Base-by-base conservation (phyloP, 768 basidiomycete genomes). In the Pleurotus tuber-regium region DNA sequence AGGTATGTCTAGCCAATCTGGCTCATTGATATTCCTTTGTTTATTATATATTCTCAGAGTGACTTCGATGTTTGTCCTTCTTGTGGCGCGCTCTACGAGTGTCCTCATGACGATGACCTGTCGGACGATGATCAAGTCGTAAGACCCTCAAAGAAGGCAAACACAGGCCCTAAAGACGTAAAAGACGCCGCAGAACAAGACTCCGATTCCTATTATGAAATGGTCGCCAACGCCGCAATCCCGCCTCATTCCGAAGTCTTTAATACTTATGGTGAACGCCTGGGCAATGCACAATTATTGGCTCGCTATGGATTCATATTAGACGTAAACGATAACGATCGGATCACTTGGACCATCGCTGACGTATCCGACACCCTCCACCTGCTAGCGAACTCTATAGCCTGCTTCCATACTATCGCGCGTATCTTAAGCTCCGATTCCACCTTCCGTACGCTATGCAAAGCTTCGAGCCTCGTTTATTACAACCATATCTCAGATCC, bases 251-350 rank as follows among this genome's bases (percentile, higher is more conserved):
- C 70, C 8, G 82, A 92, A 52, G 71, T 89, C 18, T 91, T 82
- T 73, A 92, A 92, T 64, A 86, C 86, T 0, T 92, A 92, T 61
- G 83, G 84, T n/a, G 78, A 79, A 59, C 66, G 70, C 2, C 69
- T 90, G 30, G 70, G 72, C 14, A 91, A 90, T 60, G 80, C 87
- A 1, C 69, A 82, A 58, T 75, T 92, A 11, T 70, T 90, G 44
- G 72, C 70, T 12, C 81, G 77, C 55, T 91, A 91, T 63, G 89
- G 89, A 0, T 92, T 92, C 61, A 63, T 73, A 23, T 73, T 91
- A n/a, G 84, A 89, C 40, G 81, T 74, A 19, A 90, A 90, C 62
- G 86, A 84, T 42, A 72, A 79, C 54, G 87, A 90, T 59, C 61
- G 68, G n/a, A 59, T 87, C 19, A 68, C 63, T 4, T 80, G 76